Conservation (phyloP, 805 yeast species). For the Myxozyma vanderwaltii region DNA sequence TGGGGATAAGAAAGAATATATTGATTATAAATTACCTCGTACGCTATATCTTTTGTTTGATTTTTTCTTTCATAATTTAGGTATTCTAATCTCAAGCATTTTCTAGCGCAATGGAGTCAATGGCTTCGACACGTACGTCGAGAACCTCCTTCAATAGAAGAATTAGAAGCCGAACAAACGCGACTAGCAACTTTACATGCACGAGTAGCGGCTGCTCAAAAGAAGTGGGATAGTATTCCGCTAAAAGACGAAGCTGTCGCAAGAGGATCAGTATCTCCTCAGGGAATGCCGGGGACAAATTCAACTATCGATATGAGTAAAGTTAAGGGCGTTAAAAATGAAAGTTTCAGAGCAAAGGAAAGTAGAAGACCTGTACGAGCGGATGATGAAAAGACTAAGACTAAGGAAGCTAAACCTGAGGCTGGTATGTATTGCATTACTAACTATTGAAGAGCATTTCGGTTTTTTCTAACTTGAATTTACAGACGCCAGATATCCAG, state of each 20-base stretch:
- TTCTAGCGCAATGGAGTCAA: conserved; percentile 68
- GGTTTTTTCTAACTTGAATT: not conserved
- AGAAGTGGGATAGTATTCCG: conserved; percentile 44
- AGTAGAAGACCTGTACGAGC: not conserved
- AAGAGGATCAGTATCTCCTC: conserved; percentile 24
- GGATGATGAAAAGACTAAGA: not conserved
- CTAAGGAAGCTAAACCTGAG: not conserved
- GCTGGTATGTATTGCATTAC: not conserved
- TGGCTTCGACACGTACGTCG: conserved; percentile 72
- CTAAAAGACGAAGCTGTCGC: conserved; percentile 33
- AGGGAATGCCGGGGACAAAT: conserved; percentile 26
- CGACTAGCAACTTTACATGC: conserved; percentile 57
- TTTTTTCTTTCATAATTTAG: too few relatives aligned
- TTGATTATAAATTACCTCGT: conserved; percentile 59
- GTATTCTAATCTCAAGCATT: not conserved
- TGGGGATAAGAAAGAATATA: conserved; percentile 51
- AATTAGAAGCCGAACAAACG: conserved; percentile 58
- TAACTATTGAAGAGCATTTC: not conserved
- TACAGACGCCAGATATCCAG: conserved; percentile 5
- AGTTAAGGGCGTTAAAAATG: not conserved
- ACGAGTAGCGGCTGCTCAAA: conserved; percentile 50
- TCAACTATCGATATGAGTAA: conserved; percentile 12
- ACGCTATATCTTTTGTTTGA: conserved; percentile 47
- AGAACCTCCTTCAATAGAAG: conserved; percentile 62
- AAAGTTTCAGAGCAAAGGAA: not conserved